Conservation (phyloP, 768 basidiomycete genomes). For the Xerocomus brunneocitrinus region DNA sequence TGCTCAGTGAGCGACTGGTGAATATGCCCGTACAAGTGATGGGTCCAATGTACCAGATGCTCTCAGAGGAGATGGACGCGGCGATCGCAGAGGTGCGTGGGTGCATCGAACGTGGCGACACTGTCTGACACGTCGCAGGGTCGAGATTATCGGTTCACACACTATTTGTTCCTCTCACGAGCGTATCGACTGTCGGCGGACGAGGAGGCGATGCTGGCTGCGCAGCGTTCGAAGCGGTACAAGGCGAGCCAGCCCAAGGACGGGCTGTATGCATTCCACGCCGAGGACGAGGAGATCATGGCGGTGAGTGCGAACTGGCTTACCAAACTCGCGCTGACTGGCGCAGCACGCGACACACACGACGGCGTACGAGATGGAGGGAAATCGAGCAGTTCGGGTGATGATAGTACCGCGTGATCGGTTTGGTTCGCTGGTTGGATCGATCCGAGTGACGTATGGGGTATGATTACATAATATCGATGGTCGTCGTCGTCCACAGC, state of each 20-base stretch:
- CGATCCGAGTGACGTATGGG: conserved; percentile 35
- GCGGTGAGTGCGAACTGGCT: conserved; percentile 38
- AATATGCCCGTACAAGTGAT: conserved; percentile 96
- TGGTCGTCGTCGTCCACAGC: conserved; percentile 7
- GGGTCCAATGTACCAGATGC: conserved; percentile 89
- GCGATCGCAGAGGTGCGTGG: conserved; percentile 56
- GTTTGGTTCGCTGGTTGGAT: conserved; percentile 38
- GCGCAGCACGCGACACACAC: conserved; percentile 18
- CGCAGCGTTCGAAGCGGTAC: conserved; percentile 37
- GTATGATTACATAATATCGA: conserved; percentile 4
- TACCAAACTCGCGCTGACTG: neutral
- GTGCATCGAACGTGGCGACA: no score
- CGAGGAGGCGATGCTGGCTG: conserved; percentile 48
- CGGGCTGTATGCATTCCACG: conserved; percentile 73
- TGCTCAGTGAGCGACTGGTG: conserved; percentile 83
- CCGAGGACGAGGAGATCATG: conserved; percentile 75
- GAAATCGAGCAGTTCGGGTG: conserved; percentile 59
- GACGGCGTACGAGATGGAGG: conserved; percentile 42
- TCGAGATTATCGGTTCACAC: conserved; percentile 65
- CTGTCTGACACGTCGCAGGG: conserved; percentile 30
- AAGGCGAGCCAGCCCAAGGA: conserved; percentile 22
- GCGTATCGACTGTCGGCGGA: conserved; percentile 69
- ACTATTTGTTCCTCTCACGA: conserved; percentile 73
- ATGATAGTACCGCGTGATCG: conserved; percentile 53
- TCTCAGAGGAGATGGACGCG: conserved; percentile 75